phyloP scores from a whole-genome alignment of 2,329 filamentous ascomycete species.

The Calonectria pauciramosa region DNA sequence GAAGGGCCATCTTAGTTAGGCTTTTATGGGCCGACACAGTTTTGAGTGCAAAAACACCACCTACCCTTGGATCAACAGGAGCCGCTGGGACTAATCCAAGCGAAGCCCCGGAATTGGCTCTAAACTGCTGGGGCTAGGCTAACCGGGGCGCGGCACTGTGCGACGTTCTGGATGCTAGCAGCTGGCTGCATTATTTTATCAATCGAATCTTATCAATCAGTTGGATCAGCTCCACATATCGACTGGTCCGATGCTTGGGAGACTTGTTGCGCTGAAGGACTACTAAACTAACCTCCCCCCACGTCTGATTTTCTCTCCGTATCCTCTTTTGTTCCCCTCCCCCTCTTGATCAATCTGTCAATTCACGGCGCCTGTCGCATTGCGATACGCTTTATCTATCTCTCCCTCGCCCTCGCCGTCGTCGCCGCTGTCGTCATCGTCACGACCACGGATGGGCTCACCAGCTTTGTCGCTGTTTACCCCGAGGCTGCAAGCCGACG shows the following conservation, averaged over 20 bases:
- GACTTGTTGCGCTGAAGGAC: conserved; percentile 43
- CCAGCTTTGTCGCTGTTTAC: conserved; percentile 5
- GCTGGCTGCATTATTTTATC: conserved; percentile 51
- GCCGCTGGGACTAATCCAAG: conserved; percentile 10
- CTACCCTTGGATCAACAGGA: conserved; percentile 11
- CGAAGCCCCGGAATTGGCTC: conserved; percentile 6
- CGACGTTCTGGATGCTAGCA: conserved; percentile 26
- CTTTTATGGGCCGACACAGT: background rate
- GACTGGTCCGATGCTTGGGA: background rate
- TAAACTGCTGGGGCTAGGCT: conserved; percentile 1
- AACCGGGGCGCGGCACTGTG: conserved; percentile 26
- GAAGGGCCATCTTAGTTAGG: background rate
- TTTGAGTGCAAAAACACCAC: background rate
- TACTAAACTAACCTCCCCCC: conserved; percentile 46
- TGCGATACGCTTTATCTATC: conserved; percentile 31
- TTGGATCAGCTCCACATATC: conserved; percentile 51
- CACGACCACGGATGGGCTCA: conserved; percentile 15
- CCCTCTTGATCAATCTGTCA: conserved; percentile 14
- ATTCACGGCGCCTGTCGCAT: conserved; percentile 18
- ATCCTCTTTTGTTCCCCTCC: conserved; percentile 27
- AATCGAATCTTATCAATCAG: conserved; percentile 65
- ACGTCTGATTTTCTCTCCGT: conserved; percentile 39
- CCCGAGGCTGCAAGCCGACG: conserved; percentile 1
- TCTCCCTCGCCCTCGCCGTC: background rate
- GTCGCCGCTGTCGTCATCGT: background rate